Conservation (phyloP, 2,329 filamentous ascomycete genomes). For the Clonostachys rhizophaga region DNA sequence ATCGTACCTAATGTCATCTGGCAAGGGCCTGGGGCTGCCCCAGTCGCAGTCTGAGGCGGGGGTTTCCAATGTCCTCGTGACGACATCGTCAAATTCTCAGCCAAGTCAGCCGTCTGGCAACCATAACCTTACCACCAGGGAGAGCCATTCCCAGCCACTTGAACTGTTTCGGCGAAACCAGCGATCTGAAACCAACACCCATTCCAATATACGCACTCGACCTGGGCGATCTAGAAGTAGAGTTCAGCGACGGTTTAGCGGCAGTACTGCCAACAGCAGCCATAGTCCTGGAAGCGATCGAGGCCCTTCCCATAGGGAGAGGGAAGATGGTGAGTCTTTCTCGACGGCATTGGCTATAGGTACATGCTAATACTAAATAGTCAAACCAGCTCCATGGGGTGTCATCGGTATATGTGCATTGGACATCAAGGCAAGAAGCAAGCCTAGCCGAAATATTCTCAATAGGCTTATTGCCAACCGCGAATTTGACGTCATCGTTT, state of each 20-base stretch:
- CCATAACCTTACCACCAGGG: conserved; percentile 41
- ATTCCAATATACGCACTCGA: conserved; percentile 33
- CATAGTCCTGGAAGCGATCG: conserved; percentile 74
- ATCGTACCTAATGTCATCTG: conserved; percentile 40
- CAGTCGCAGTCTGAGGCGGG: conserved; percentile 44
- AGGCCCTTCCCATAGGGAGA: conserved; percentile 46
- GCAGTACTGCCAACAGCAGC: conserved; percentile 76
- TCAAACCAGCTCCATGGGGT: conserved; percentile 55
- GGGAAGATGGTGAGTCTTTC: conserved; percentile 42
- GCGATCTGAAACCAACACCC: conserved; percentile 23
- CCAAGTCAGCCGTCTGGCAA: conserved; percentile 32
- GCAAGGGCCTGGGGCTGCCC: conserved; percentile 23
- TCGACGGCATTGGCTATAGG: background rate
- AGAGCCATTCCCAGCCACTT: conserved; percentile 28
- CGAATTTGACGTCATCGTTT: conserved; percentile 95
- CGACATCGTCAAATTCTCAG: conserved; percentile 34
- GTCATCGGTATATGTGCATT: conserved; percentile 91
- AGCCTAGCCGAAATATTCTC: conserved; percentile 92
- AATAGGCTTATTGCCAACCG: conserved; percentile 85
- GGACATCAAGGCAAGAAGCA: conserved; percentile 93
- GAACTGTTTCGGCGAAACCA: conserved; percentile 41
- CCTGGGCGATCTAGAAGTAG: conserved; percentile 61
- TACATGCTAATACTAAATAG: conserved; percentile 23
- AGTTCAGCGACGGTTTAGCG: conserved; percentile 72
- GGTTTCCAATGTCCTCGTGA: conserved; percentile 47